Evolutionary conservation across 306 rosid species (phyloP), one percentile per base, ranked within the genome.

Genomic region (Lathyrus sativus): DNA sequence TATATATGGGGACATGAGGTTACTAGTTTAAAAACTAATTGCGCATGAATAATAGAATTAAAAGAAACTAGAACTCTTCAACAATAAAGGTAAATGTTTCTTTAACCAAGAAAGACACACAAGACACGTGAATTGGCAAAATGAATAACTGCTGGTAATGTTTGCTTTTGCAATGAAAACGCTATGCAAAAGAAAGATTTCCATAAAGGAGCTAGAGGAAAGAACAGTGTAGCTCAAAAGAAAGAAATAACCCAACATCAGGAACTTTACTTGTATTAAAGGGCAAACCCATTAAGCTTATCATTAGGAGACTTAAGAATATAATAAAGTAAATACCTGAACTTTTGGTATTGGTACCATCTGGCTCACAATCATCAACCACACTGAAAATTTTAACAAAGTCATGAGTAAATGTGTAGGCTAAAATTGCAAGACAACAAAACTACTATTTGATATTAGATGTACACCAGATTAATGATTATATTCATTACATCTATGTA

Each of bases 381-480:
- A 93, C 86, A 33, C 96, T 90, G 90, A 73, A 80, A 83, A 75
- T 19, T 15, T 65, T 68, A 80, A 71, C 65, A 78, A 71, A 46
- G 46, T 41, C 24, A 48, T 62, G 77, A 62, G 11, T 22, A 46
- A 62, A 70, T 50, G 18, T 18, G 39, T 62, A 75, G 39, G 14
- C 41, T 61, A 45, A 70, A 44, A 46, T 60, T 62, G 51, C 11
- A 65, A 65, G 48, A 53, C 61, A 43, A 53, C 26, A 42, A 57
- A 46, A 31, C 53, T 39, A 35, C 31, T 75, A 35, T 54, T 45
- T 49, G 46, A 61, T 18, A 66, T 7, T 51, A 37, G 46, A 24
- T 14, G 75, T 29, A 50, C 42, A n/a, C n/a, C n/a, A n/a, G 71
- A 70, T 65, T 24, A 65, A 70, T 49, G 66, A 38, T 14, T 33